Conservation (phyloP, 2,329 filamentous ascomycete species). For the Pseudohalonectria lignicola region DNA sequence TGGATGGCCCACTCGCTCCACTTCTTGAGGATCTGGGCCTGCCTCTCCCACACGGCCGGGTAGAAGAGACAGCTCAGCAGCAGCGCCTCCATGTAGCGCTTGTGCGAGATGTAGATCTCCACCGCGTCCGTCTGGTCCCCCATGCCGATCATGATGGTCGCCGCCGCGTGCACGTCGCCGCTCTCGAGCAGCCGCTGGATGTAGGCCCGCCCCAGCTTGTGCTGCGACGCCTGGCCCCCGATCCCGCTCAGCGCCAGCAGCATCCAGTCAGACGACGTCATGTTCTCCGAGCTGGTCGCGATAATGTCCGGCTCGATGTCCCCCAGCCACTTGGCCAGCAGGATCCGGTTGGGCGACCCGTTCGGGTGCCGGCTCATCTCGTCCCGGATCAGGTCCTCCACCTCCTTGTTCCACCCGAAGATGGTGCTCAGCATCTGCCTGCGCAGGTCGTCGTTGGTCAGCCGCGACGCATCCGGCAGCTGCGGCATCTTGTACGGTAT, state of each 20-base stretch:
- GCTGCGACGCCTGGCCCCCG: conserved; percentile 65
- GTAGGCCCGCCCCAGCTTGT: conserved; percentile 83
- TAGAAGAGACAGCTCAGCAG: conserved; percentile 76
- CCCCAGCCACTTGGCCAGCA: conserved; percentile 87
- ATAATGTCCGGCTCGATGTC: conserved; percentile 75
- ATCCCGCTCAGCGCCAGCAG: conserved; percentile 83
- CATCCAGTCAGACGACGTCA: conserved; percentile 96
- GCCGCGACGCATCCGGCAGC: conserved; percentile 40
- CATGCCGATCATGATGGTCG: conserved; percentile 84
- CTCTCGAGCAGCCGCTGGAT: conserved; percentile 83
- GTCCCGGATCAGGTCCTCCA: conserved; percentile 70
- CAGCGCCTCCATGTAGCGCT: conserved; percentile 84
- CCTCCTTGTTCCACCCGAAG: conserved; percentile 88
- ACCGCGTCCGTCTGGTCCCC: conserved; percentile 91
- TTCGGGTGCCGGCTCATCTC: conserved; percentile 66
- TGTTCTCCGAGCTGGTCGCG: conserved; percentile 69
- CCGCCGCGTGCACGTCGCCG: conserved; percentile 83
- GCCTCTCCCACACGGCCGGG: conserved; percentile 81
- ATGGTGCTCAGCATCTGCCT: conserved; percentile 87
- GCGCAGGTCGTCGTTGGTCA: conserved; percentile 71
- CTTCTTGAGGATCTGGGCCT: conserved; percentile 77
- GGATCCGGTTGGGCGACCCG: conserved; percentile 66
- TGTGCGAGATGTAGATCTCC: conserved; percentile 89
- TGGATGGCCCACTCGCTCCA: conserved; percentile 91
- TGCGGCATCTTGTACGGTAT: conserved; percentile 66